Evolutionary conservation across 768 basidiomycete genomes (phyloP), one percentile per base, ranked within the genome.

Genomic region (Naganishia friedmannii): DNA sequence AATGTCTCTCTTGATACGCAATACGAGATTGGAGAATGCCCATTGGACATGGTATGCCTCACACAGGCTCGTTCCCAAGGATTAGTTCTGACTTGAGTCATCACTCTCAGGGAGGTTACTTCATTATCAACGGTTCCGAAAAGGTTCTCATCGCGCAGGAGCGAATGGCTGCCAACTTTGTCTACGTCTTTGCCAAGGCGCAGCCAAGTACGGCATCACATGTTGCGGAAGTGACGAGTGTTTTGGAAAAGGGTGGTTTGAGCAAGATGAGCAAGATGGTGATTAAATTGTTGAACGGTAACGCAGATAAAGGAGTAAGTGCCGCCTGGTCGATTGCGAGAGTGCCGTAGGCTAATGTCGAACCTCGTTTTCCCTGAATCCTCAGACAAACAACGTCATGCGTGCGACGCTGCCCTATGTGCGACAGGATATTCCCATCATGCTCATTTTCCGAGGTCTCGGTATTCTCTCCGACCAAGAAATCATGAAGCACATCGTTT

Each of bases 141-240:
- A 99, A 99, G 82, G 96, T 99, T n/a, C 85, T 99, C 72, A 99
- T 99, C 81, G 96, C 96, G 1, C 96, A 99, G 81, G 96, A 99
- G 81, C 88, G 96, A 65, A 98, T 98, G 94, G 95, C 96, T 12
- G 94, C 93, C 28, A 99, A 99, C 83, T 94, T 96, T 77, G 96
- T 99, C 74, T 99, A 98, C 82, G 93, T 97, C 65, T 99, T 99
- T 77, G 93, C 94, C 65, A 99, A 98, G 82, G 92, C 92, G 0
- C 92, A 95, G 74, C 94, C 95, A 3, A 94, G 93, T 21, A 93
- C 94, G 1, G 91, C 95, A 83, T 77, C 73, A 17, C 78, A 76
- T 53, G 86, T 97, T 53, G 93, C 96, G 45, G 94, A 98, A 81
- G 96, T 99, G 81, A 89, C 95, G 71, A 93, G 92, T 81, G 93